A percentile compares a stretch with the other conserved stretches of the same genome.
Evolutionary conservation across 169 alveolate genomes (phyloP).

Genomic region (Cystoisospora suis): DNA sequence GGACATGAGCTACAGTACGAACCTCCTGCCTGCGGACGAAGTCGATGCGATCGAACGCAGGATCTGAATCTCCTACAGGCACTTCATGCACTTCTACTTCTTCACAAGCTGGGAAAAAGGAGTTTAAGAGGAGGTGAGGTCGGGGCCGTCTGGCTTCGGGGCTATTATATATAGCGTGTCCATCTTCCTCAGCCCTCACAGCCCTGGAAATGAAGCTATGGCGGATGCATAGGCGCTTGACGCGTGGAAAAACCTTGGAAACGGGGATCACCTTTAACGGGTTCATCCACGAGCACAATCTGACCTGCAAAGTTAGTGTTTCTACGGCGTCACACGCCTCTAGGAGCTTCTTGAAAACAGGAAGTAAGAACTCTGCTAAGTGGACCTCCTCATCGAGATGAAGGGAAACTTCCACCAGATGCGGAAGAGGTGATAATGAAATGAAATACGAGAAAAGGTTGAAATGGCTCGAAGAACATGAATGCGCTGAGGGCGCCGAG

Average conservation of each 20-base stretch:
- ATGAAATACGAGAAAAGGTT: neutral
- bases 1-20: neutral
- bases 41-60: neutral
- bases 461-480: neutral
- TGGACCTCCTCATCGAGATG: neutral
- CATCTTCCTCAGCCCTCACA: too few relatives aligned
- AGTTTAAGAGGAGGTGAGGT: neutral
- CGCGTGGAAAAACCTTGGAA: neutral
- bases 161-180: neutral
- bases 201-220: neutral
- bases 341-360: neutral
- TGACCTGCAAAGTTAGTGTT: neutral
- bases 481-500: too few relatives aligned
- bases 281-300: neutral
- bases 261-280: neutral
- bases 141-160: conserved; percentile 2
- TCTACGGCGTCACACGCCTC: neutral
- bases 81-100: neutral
- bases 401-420: neutral
- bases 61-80: neutral
- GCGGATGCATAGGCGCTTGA: neutral
- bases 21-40: neutral
- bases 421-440: neutral
- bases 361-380: neutral
- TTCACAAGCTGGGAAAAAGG: neutral